Evolutionary conservation across 495 filamentous ascomycete genomes (phyloP), one percentile per base, ranked within the genome.

Genomic region (Chaetomium cochliodes): DNA sequence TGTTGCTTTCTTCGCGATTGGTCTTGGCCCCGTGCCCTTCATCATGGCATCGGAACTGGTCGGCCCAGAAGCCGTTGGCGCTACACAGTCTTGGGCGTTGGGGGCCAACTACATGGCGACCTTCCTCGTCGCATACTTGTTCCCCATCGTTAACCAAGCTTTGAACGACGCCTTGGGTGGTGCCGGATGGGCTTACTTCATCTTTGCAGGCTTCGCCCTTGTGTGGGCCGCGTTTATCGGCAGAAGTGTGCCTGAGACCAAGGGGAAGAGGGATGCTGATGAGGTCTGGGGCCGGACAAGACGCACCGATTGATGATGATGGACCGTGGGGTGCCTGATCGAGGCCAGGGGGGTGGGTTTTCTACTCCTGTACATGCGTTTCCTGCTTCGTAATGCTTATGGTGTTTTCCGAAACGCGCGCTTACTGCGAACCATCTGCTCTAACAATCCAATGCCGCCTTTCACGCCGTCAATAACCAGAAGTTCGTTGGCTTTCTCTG

Each of bases 21-120:
- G 94, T 1, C 80, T 98, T 0, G 94, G 94, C 0, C 96, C 94
- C 0, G 88, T 98, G 3, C 94, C 94, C 0, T 98, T 98, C 78
- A 93, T 97, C 69, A 82, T 98, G 39, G 87, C 92, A 0, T 89
- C 88, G 3, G 93, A 97, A 76, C 84, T 96, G 3, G 96, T 97
- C 5, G 90, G 87, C 0, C 86, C 90, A 3, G 90, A 93, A 68
- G 93, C 93, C 0, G 92, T 97, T 0, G 93, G 92, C 0, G 91
- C 93, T 0, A 88, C 90, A 5, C 94, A 98, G 75, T 88, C 85
- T 41, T 91, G 90, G 79, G 91, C 88, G 0, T 75, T 98, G 41
- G 90, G 88, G 0, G 89, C 91, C 2, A 98, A 92, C 76, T 98
- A 94, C 85, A 81, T 90, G 28, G 90, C 92, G 1, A 98, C 96